phyloP scores from a whole-genome alignment of 202 grass and related monocot species.

The Elaeis oleifera region DNA sequence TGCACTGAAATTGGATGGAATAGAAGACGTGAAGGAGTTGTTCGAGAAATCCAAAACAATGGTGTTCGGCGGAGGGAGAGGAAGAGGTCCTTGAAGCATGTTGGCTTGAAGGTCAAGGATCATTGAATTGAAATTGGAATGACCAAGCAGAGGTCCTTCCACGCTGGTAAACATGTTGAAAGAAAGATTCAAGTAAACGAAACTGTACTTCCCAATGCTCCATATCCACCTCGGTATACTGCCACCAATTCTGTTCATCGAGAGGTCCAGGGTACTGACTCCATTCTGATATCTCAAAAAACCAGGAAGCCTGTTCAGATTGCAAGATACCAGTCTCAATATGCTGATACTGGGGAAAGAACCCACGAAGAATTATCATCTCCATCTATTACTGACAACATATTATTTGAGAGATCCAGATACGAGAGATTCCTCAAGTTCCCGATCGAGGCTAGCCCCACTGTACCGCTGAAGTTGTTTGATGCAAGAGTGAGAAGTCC shows the following conservation, averaged over 20 bases:
- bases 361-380: constrained; percentile 8
- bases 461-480: constrained; percentile 36
- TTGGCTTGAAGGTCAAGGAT: constrained; percentile 45
- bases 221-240: constrained; percentile 43
- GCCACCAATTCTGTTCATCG: constrained; percentile 37
- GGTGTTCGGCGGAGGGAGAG: constrained; percentile 7
- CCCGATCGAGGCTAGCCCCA: constrained; percentile 29
- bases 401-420: constrained; percentile 57
- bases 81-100: constrained; percentile 37
- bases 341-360: constrained; percentile 16
- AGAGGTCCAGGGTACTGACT: constrained; percentile 29
- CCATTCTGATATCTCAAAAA: constrained; percentile 13
- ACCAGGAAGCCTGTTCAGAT: constrained; percentile 39
- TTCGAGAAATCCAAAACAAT: constrained; percentile 34
- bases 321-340: constrained; percentile 42
- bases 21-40: constrained; percentile 26
- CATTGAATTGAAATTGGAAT: not conserved
- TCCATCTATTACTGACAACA: constrained; percentile 20
- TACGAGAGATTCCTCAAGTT: constrained; percentile 21
- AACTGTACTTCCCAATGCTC: constrained; percentile 1
- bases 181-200: constrained; percentile 28
- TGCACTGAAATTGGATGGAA: constrained; percentile 20
- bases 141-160: constrained; percentile 12
- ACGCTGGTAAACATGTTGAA: constrained; percentile 34
- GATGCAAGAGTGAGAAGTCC: constrained; percentile 29